Conservation (phyloP, 2,329 filamentous ascomycete species). For the Nothomitra cinnamomea region DNA sequence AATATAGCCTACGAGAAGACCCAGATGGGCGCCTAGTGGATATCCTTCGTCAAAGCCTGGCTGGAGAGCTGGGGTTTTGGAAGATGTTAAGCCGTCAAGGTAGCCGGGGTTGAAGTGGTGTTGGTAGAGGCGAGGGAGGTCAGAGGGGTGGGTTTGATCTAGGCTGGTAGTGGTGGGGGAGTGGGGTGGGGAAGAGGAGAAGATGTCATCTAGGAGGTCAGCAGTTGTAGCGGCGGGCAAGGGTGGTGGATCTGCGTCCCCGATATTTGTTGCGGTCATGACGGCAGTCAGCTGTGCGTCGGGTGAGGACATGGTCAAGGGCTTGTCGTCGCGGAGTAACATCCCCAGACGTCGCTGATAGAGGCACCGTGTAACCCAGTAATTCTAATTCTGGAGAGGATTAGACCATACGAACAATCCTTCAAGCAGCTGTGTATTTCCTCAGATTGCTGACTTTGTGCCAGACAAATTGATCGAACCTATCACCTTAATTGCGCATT, state of each 20-base stretch:
- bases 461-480: no score
- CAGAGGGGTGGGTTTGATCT: slow-evolving; percentile 29
- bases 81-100: slow-evolving; percentile 64
- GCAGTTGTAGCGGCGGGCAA: no score
- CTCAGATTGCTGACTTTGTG: no score
- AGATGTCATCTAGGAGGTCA: slow-evolving; percentile 6
- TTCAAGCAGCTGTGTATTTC: no score
- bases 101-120: slow-evolving; percentile 78
- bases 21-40: slow-evolving; percentile 64
- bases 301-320: background rate
- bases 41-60: slow-evolving; percentile 86
- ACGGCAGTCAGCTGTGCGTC: background rate
- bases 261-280: no score
- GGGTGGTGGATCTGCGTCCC: no score
- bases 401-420: no score
- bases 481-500: no score
- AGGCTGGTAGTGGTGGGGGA: background rate
- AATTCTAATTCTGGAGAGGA: no score
- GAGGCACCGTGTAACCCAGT: background rate
- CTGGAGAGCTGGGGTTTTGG: slow-evolving; percentile 65
- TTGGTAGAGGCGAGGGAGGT: slow-evolving; percentile 55
- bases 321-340: background rate
- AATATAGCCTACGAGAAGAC: slow-evolving; percentile 54
- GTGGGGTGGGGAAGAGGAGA: slow-evolving; percentile 10
- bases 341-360: background rate